phyloP scores from a whole-genome alignment of 805 yeast genomes.

The Torulaspora quercuum region DNA sequence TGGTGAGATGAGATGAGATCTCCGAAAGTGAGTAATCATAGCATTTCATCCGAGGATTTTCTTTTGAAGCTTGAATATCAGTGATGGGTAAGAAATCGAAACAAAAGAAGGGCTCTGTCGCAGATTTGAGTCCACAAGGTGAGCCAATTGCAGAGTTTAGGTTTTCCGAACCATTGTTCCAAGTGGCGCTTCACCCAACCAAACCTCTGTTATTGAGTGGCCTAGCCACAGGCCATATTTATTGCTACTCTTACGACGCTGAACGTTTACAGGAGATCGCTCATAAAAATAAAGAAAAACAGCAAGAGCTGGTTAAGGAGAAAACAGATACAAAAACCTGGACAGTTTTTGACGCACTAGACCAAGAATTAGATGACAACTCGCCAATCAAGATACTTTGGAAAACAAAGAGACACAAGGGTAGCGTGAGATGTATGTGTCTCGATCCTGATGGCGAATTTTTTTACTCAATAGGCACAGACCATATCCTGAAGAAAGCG shows the following conservation, averaged over 20 bases:
- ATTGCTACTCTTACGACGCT: constrained; percentile 56
- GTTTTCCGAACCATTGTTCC: constrained; percentile 64
- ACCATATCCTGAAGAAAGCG: constrained; percentile 73
- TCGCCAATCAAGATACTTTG: constrained; percentile 47
- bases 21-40: neutral
- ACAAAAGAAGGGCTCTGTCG: constrained; percentile 19
- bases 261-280: constrained; percentile 40
- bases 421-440: constrained; percentile 71
- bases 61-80: too few relatives aligned
- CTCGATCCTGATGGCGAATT: constrained; percentile 52
- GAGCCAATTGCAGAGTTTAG: constrained; percentile 39
- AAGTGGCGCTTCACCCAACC: constrained; percentile 75
- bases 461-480: constrained; percentile 74
- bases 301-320: constrained; percentile 37
- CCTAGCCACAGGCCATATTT: constrained; percentile 76
- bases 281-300: constrained; percentile 21
- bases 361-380: constrained; percentile 23
- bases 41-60: too few relatives aligned
- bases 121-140: constrained; percentile 11
- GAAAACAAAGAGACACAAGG: constrained; percentile 89
- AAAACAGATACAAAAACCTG: constrained; percentile 34
- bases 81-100: constrained; percentile 16
- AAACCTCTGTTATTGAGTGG: constrained; percentile 64
- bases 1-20: constrained; percentile 1
- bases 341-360: constrained; percentile 33